Conservation (phyloP, 768 basidiomycete species). For the Mycena maculata region DNA sequence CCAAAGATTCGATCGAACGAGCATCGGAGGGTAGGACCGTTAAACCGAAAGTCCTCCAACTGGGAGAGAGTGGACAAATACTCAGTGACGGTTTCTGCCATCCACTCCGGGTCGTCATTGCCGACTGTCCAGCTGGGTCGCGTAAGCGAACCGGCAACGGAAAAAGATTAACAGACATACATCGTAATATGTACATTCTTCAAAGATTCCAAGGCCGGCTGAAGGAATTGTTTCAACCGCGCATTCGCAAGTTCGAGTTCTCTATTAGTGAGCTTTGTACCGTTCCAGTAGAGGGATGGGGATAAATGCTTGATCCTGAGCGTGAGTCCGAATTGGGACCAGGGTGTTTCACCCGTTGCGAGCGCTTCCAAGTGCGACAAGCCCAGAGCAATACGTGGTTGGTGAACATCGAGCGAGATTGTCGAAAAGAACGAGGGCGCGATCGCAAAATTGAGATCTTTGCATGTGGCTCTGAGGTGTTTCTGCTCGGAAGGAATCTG, state of each 20-base stretch:
- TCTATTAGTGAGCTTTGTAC: neutral
- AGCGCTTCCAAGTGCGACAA: conserved; percentile 2
- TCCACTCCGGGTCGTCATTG: neutral
- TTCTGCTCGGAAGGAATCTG: conserved; percentile 1
- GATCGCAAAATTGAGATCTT: neutral
- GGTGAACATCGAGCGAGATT: neutral
- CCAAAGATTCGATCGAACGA: neutral
- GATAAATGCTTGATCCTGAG: neutral
- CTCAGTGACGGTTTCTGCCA: neutral
- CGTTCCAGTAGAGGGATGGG: neutral
- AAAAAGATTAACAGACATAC: neutral
- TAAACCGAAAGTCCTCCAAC: neutral
- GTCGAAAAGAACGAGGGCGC: conserved; percentile 14
- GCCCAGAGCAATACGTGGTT: neutral
- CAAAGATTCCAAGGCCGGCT: neutral
- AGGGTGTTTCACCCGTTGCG: neutral
- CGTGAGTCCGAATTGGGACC: conserved; percentile 3
- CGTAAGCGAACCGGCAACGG: neutral
- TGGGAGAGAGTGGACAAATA: neutral
- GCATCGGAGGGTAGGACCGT: neutral
- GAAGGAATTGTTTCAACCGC: neutral
- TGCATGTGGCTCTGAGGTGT: neutral
- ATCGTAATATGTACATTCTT: neutral
- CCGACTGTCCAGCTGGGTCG: neutral
- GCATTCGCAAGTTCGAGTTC: neutral